Conservation (phyloP, 192 early-diverging fungal genomes). For the Linnemannia schmuckeri region DNA sequence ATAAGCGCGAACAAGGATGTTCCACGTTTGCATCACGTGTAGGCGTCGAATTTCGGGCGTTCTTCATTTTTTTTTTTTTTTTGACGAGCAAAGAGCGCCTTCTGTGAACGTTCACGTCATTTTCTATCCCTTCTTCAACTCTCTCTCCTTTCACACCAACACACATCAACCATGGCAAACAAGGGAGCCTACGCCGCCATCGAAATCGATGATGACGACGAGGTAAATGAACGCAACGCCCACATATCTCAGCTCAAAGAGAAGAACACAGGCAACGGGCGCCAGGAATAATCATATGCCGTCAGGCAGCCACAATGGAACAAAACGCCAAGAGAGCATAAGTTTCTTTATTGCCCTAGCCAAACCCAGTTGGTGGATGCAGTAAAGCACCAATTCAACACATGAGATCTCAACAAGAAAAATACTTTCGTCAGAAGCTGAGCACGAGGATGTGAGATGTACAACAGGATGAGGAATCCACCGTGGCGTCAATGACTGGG, state of each 20-base stretch:
- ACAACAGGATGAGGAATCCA: not conserved
- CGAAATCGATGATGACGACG: slow-evolving; percentile 55
- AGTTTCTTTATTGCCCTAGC: no score
- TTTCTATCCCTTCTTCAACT: not conserved
- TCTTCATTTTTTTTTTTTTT: not conserved
- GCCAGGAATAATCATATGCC: not conserved
- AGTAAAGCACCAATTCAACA: no score
- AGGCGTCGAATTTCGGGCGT: not conserved
- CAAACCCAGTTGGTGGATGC: no score
- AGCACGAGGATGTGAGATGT: not conserved
- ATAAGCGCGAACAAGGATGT: no score
- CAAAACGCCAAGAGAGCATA: no score
- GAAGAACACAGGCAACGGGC: not conserved
- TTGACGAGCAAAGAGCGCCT: no score
- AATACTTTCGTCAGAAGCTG: no score
- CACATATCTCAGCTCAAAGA: not conserved
- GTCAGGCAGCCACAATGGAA: no score
- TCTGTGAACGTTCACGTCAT: not conserved
- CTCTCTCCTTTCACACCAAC: not conserved
- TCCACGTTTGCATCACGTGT: no score
- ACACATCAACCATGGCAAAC: slow-evolving; percentile 29
- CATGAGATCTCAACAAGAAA: no score
- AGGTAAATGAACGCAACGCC: slow-evolving; percentile 18
- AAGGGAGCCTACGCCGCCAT: slow-evolving; percentile 52
- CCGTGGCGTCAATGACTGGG: not conserved